Evolutionary conservation across 495 filamentous ascomycete genomes (phyloP).

Genomic region (Cercophora newfieldiana): DNA sequence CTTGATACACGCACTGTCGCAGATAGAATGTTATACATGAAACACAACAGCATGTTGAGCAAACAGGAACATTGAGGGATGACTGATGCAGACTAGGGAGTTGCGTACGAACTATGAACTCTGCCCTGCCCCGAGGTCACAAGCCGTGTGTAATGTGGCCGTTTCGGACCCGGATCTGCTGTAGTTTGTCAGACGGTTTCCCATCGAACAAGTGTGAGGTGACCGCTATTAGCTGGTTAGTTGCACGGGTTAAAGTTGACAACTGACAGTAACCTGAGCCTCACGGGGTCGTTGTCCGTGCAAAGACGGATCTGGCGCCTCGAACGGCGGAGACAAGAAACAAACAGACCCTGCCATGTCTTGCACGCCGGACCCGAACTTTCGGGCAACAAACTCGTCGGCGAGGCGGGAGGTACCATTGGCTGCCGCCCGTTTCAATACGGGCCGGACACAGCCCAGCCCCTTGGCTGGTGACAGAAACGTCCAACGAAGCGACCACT

Average conservation of each 20-base stretch:
- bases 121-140: not conserved
- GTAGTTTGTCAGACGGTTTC: not conserved
- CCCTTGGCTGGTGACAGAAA: not conserved
- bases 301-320: not conserved
- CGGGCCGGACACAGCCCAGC: not conserved
- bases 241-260: not conserved
- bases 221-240: not conserved
- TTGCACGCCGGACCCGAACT: not conserved
- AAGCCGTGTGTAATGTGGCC: not conserved
- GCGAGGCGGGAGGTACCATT: not conserved
- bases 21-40: not conserved
- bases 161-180: constrained; percentile 2
- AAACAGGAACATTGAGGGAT: not conserved
- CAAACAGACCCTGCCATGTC: not conserved
- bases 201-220: not conserved
- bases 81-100: not conserved
- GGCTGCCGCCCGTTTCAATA: not conserved
- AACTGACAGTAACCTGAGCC: not conserved
- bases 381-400: not conserved
- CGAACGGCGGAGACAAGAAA: not conserved
- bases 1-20: constrained; percentile 10
- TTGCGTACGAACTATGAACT: not conserved
- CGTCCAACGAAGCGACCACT: not conserved
- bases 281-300: not conserved
- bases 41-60: constrained; percentile 1